These are phyloP conservation scores for Paramyrothecium sp. DNA, from an alignment of 2,329 filamentous ascomycete genomes.

Conservation along the genomic window DNA sequence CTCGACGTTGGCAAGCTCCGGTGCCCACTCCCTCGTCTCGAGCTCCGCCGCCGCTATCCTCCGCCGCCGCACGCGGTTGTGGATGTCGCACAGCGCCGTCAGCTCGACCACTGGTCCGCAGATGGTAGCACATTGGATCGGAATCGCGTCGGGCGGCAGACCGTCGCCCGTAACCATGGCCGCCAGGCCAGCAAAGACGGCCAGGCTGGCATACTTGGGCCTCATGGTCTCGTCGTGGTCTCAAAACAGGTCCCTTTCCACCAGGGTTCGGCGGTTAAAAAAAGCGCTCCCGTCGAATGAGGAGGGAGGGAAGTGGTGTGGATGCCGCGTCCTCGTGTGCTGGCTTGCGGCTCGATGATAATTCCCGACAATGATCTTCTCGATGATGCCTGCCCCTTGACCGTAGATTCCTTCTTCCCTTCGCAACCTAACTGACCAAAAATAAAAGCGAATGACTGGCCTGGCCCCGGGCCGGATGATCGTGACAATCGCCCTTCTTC, in stretches of 20 bases:
- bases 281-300: background rate
- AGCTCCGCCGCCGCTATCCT: slow-evolving; percentile 5
- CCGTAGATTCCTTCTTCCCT: background rate
- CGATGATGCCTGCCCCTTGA: background rate
- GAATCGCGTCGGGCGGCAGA: slow-evolving; percentile 33
- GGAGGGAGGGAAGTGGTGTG: background rate
- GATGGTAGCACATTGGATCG: slow-evolving; percentile 36
- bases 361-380: background rate
- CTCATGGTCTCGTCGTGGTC: slow-evolving; percentile 20
- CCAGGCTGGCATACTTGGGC: slow-evolving; percentile 16
- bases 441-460: background rate
- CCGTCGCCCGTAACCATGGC: slow-evolving; percentile 24
- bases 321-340: background rate
- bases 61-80: slow-evolving; percentile 24
- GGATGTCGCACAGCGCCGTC: slow-evolving; percentile 31
- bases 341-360: too few relatives aligned
- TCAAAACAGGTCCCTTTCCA: background rate
- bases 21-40: slow-evolving; percentile 12
- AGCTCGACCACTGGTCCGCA: slow-evolving; percentile 42
- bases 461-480: background rate
- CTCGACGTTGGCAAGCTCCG: slow-evolving; percentile 10
- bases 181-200: slow-evolving; percentile 25
- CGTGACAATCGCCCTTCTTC: background rate
- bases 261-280: background rate
- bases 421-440: background rate